These are phyloP conservation scores for Endogone sp. DNA, from an alignment of 192 early-diverging fungal species.

Conservation along the genomic window DNA sequence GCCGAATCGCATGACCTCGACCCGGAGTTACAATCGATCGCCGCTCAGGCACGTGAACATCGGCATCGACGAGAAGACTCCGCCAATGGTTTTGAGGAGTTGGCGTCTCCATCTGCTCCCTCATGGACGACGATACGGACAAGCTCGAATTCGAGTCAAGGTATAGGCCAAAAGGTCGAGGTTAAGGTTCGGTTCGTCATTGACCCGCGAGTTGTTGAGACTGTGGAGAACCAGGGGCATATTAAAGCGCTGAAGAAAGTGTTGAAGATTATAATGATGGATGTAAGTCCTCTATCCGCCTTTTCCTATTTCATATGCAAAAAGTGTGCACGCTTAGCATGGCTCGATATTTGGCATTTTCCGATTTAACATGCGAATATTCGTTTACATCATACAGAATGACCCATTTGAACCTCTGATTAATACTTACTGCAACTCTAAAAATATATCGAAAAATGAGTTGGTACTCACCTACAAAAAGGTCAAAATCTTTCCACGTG, in stretches of 20 bases:
- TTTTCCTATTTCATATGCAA: not conserved
- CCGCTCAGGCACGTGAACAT: too few species aligned
- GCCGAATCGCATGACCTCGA: too few species aligned
- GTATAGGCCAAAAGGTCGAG: not conserved
- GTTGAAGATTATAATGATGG: conserved; percentile 13
- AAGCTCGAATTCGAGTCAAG: too few species aligned
- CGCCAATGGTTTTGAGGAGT: too few species aligned
- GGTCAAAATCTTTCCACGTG: conserved; percentile 17
- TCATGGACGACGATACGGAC: too few species aligned
- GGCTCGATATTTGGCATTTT: too few species aligned
- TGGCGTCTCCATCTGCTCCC: too few species aligned
- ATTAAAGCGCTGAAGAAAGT: conserved; percentile 9
- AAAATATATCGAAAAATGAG: not conserved
- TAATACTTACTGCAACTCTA: conserved; percentile 13
- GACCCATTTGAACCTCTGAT: conserved; percentile 14
- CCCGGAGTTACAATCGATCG: too few species aligned
- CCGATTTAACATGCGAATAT: too few species aligned
- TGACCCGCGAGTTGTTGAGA: too few species aligned
- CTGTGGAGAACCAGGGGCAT: not conserved
- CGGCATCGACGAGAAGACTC: too few species aligned
- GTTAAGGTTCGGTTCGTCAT: not conserved
- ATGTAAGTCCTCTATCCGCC: conserved; percentile 12
- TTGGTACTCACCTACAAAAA: conserved; percentile 19
- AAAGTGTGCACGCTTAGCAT: too few species aligned
- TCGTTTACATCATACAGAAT: conserved; percentile 12